Evolutionary conservation across 1,284 basidiomycete species (phyloP).

Genomic region (Hemileia vastatrix): DNA sequence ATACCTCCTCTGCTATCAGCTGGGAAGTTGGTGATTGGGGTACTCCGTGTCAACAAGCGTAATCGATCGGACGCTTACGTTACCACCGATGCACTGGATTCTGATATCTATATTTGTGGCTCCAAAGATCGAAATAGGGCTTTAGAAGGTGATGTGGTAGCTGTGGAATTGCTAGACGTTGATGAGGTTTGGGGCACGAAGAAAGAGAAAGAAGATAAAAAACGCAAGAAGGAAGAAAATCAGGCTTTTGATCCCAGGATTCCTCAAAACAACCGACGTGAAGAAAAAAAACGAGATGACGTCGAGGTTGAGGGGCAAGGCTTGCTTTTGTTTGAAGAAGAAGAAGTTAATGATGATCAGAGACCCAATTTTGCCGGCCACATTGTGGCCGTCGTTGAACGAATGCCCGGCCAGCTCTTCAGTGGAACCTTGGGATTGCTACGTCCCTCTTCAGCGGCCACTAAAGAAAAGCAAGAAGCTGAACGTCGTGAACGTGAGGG

Average conservation of each 20-base stretch:
- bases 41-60: conserved; percentile 95
- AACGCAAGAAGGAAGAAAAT: conserved; percentile 98
- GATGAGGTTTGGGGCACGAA: conserved; percentile 98
- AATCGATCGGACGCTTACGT: conserved; percentile 99
- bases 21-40: conserved; percentile 95
- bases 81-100: conserved; percentile 95
- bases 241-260: conserved; percentile 72
- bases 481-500: conserved; percentile 93
- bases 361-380: conserved; percentile 87
- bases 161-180: conserved; percentile 89
- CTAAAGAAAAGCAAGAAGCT: conserved; percentile 98
- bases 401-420: conserved; percentile 97
- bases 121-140: conserved; percentile 98
- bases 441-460: conserved; percentile 91
- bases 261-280: conserved; percentile 60
- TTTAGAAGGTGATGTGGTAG: conserved; percentile 95
- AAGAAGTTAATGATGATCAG: conserved; percentile 90
- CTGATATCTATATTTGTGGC: conserved; percentile 82
- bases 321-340: conserved; percentile 88
- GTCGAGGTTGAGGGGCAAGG: conserved; percentile 99
- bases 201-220: conserved; percentile 99
- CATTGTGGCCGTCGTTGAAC: conserved; percentile 93
- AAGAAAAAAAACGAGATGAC: conserved; percentile 99
- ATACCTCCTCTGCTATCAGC: conserved; percentile 93
- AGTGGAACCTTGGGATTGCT: conserved; percentile 91